A percentile compares a stretch with the other conserved stretches of the same genome.
These are phyloP conservation scores for Aspergillus fijiensis DNA, from an alignment of 2,329 filamentous ascomycete species.

Conservation along the genomic window DNA sequence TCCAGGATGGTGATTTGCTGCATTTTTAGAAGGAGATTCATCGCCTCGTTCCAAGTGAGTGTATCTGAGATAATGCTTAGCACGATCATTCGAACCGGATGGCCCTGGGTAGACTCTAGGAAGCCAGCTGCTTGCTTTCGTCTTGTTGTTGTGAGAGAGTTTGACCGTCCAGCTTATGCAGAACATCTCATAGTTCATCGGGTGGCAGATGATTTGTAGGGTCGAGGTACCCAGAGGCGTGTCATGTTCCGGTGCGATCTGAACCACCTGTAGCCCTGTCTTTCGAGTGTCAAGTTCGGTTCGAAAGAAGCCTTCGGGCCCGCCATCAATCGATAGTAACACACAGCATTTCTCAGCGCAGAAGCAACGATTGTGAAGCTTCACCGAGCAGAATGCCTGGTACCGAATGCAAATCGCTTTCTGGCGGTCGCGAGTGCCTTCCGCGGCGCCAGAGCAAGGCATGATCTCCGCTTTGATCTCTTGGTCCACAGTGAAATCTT, in stretches of 20 bases:
- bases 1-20: neutral
- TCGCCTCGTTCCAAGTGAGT: neutral
- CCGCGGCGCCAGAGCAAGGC: neutral
- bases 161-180: slow-evolving; percentile 28
- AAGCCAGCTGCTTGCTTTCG: slow-evolving; percentile 23
- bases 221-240: slow-evolving; percentile 18
- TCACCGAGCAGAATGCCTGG: slow-evolving; percentile 30
- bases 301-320: slow-evolving; percentile 27
- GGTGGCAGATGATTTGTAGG: slow-evolving; percentile 26
- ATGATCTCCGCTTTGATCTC: slow-evolving; percentile 18
- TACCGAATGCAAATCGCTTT: slow-evolving; percentile 23
- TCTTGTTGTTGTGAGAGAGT: slow-evolving; percentile 7
- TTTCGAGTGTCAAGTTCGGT: slow-evolving; percentile 18
- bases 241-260: slow-evolving; percentile 14
- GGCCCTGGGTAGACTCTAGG: slow-evolving; percentile 26
- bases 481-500: slow-evolving; percentile 31
- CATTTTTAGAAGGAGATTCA: neutral
- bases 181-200: slow-evolving; percentile 25
- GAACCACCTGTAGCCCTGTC: slow-evolving; percentile 19
- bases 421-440: slow-evolving; percentile 8
- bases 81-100: slow-evolving; percentile 10
- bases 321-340: slow-evolving; percentile 29
- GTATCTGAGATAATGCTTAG: slow-evolving; percentile 13
- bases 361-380: slow-evolving; percentile 28
- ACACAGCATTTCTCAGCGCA: slow-evolving; percentile 34